Evolutionary conservation across 148 eudicot species (phyloP).

Genomic region (Chenopodium album): DNA sequence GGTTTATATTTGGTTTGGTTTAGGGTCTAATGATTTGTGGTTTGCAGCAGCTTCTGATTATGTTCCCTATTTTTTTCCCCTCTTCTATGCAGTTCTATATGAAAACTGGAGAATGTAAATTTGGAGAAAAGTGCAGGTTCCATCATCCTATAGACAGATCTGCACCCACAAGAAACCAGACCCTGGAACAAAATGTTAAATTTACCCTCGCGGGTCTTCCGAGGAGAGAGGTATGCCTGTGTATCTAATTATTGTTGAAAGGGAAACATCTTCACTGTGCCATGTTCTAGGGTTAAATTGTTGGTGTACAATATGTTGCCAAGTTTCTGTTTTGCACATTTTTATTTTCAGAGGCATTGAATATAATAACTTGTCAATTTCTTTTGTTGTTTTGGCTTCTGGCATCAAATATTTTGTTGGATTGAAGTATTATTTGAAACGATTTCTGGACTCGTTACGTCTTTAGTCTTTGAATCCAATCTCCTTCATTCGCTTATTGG

Average conservation of each 20-base stretch:
- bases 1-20: not conserved
- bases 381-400: not conserved
- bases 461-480: too few species aligned
- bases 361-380: not conserved
- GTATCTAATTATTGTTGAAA: not conserved
- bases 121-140: conserved; percentile 77
- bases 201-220: conserved; percentile 93
- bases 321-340: not conserved
- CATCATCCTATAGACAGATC: conserved; percentile 83
- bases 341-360: not conserved
- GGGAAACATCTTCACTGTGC: not conserved
- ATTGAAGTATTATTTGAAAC: not conserved
- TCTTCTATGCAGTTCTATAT: conserved; percentile 63
- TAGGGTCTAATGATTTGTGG: not conserved
- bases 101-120: conserved; percentile 88
- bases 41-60: not conserved
- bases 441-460: not conserved
- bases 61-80: not conserved
- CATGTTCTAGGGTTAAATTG: not conserved
- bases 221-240: conserved; percentile 83
- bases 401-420: not conserved
- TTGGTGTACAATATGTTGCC: not conserved
- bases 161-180: conserved; percentile 36
- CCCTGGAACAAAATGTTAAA: conserved; percentile 49
- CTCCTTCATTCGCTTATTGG: too few species aligned